phyloP scores from a whole-genome alignment of 176 grass and related monocot genomes.

The Pontederia crassipes region DNA sequence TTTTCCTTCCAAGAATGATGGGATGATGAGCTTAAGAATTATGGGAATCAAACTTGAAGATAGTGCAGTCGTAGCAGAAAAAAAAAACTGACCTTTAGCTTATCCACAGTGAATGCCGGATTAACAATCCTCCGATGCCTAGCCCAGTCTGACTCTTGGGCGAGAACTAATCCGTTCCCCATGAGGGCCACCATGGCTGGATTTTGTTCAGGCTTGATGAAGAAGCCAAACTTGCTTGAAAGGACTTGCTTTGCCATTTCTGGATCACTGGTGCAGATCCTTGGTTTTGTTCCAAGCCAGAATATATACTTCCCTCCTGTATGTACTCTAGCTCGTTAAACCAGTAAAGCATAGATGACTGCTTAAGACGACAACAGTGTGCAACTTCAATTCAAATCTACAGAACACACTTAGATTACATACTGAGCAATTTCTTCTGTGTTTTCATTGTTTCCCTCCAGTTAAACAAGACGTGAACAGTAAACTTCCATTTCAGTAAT shows the following conservation, averaged over 20 bases:
- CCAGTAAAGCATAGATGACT: no score
- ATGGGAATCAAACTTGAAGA: no score
- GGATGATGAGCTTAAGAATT: no score
- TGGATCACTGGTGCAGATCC: conserved; percentile 30
- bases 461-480: not conserved
- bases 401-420: no score
- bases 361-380: no score
- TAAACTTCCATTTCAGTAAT: not conserved
- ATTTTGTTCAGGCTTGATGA: not conserved
- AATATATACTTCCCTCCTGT: conserved; percentile 37
- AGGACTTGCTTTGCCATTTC: conserved; percentile 32
- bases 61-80: no score
- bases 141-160: conserved; percentile 44
- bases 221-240: conserved; percentile 23
- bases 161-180: conserved; percentile 41
- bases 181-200: conserved; percentile 20
- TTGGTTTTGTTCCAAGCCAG: conserved; percentile 33
- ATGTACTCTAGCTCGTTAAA: not conserved
- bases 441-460: no score
- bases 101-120: conserved; percentile 3
- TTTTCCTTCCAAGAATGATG: no score
- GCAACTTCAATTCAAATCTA: no score
- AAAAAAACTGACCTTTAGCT: not conserved
- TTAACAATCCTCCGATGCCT: conserved; percentile 18
- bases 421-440: no score